Evolutionary conservation across 768 basidiomycete genomes (phyloP).

Genomic region (Lentinula lateritia): DNA sequence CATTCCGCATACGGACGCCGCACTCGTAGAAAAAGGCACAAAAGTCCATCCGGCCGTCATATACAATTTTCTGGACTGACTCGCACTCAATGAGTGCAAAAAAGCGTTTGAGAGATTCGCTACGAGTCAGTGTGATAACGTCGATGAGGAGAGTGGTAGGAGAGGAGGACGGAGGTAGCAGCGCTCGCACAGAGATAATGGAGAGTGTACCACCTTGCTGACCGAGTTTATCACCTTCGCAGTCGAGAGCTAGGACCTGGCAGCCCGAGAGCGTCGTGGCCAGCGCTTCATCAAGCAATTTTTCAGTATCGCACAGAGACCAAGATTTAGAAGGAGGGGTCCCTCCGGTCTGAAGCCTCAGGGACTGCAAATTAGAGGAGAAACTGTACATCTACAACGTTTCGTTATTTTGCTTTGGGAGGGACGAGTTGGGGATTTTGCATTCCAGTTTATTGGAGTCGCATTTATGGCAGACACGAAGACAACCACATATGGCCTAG

Average conservation of each 20-base stretch:
- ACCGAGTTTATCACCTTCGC: constrained; percentile 32
- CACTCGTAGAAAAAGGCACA: constrained; percentile 26
- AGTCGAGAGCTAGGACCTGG: constrained; percentile 23
- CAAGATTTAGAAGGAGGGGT: background rate
- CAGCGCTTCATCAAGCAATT: background rate
- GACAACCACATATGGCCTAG: too few relatives aligned
- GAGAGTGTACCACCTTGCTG: constrained; percentile 23
- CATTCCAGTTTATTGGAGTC: too few relatives aligned
- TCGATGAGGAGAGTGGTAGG: constrained; percentile 30
- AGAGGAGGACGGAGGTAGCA: background rate
- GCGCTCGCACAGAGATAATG: constrained; percentile 28
- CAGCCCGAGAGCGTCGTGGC: background rate
- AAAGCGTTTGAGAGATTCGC: constrained; percentile 16
- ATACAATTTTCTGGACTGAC: constrained; percentile 31
- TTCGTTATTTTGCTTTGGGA: too few relatives aligned
- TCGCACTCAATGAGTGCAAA: constrained; percentile 21
- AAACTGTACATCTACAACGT: too few relatives aligned
- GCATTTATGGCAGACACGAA: too few relatives aligned
- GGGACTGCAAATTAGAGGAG: too few relatives aligned
- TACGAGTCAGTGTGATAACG: constrained; percentile 20
- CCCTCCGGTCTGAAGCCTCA: too few relatives aligned
- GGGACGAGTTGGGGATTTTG: too few relatives aligned
- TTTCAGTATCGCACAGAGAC: background rate
- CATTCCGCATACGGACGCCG: constrained; percentile 21
- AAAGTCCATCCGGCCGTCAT: constrained; percentile 37